phyloP scores from a whole-genome alignment of 257 asterid genomes.

The Solanum boliviense region DNA sequence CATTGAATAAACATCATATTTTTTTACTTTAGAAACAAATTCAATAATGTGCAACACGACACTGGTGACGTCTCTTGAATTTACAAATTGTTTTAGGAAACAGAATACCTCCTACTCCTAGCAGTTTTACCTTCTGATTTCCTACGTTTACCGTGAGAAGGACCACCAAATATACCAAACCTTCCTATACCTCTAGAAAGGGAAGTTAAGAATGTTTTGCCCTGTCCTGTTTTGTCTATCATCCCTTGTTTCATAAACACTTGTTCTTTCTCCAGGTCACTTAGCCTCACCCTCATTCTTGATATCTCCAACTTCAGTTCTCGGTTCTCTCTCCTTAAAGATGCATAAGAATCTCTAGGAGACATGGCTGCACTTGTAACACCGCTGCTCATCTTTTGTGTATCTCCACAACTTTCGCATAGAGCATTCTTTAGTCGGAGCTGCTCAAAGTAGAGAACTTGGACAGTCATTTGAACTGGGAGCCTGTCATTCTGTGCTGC shows the following conservation, averaged over 20 bases:
- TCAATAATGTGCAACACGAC: background rate
- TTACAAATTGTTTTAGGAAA: background rate
- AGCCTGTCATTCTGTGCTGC: conserved; percentile 63
- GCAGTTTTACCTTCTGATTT: conserved; percentile 20
- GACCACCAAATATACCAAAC: conserved; percentile 36
- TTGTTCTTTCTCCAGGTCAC: conserved; percentile 57
- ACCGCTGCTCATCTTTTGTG: conserved; percentile 54
- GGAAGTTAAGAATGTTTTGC: conserved; percentile 39
- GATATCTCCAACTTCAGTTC: conserved; percentile 61
- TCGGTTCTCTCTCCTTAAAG: conserved; percentile 53
- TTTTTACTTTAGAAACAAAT: background rate
- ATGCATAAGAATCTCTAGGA: conserved; percentile 49
- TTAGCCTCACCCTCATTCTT: conserved; percentile 55
- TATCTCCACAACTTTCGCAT: conserved; percentile 37
- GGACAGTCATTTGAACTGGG: conserved; percentile 43
- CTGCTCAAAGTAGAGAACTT: conserved; percentile 53
- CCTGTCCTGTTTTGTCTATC: conserved; percentile 45
- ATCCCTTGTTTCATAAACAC: conserved; percentile 61
- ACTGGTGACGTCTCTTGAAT: background rate
- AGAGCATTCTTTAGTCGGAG: conserved; percentile 39
- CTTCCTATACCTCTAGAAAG: conserved; percentile 55
- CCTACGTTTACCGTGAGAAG: conserved; percentile 28
- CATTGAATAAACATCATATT: background rate
- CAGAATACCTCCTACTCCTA: conserved; percentile 36
- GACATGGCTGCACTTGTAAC: conserved; percentile 46